Evolutionary conservation across 169 alveolate genomes (phyloP), one percentile per base, ranked within the genome.

Genomic region (Cryptosporidium meleagridis): DNA sequence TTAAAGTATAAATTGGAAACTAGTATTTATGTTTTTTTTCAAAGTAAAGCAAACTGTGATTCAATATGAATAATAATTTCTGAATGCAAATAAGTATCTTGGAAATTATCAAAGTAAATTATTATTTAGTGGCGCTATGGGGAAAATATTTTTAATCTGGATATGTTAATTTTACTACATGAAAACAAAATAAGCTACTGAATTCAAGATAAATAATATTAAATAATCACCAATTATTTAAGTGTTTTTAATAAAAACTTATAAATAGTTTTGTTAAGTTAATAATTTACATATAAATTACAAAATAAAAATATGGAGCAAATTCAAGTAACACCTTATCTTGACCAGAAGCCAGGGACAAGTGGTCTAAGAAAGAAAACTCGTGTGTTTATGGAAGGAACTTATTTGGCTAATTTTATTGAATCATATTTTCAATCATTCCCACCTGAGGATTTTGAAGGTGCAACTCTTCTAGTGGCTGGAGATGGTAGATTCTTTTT

Each of bases 401-500:
- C 95, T 68, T 95, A 96, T 72, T 71, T 95, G 7, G 97, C 95
- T 75, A 96, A 96, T 75, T 96, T 95, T 72, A 92, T 94, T 41
- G 96, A 95, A 75, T 80, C 95, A 29, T 93, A 95, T 48, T 96
- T 96, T 87, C 85, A 87, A 44, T 92, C 97, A 14, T 73, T 94
- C 37, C 75, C 91, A 1, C 93, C 91, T n/a, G 95, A 86, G 59
- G 95, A 95, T 72, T 94, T 93, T 31, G 84, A 92, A 67, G 95
- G 97, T 68, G 93, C 87, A 51, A 70, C 96, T 1, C 84, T 96
- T 2, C 95, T 96, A 29, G 95, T 96, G 26, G 97, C 97, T 55
- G 98, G 98, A 73, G 98, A 96, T 92, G 98, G 98, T 35, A 92
- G 98, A 87, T 96, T 86, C 86, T 95, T 92, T 86, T 92, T 94